These are phyloP conservation scores for Umbellularia californica DNA, from an alignment of 164 flowering plant genomes.

Conservation along the genomic window DNA sequence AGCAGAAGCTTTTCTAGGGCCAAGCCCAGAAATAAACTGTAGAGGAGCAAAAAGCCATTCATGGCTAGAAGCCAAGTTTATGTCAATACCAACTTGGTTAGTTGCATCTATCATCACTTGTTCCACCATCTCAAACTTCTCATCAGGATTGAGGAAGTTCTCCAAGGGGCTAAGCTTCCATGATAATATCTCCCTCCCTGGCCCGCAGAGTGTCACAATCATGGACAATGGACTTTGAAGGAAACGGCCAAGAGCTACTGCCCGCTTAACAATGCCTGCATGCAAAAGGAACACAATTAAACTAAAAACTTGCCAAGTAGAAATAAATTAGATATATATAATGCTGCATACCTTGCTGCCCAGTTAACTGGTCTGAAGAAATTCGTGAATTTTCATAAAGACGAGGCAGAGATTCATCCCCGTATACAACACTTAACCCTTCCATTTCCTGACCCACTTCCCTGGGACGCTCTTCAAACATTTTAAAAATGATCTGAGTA, in stretches of 20 bases:
- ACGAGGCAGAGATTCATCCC: conserved; percentile 88
- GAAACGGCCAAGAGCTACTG: conserved; percentile 94
- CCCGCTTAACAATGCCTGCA: conserved; percentile 89
- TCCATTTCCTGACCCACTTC: conserved; percentile 86
- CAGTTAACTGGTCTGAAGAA: conserved; percentile 82
- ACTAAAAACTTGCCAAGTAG: background rate
- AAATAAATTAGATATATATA: background rate
- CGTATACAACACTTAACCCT: conserved; percentile 67
- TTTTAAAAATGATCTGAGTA: conserved; percentile 71
- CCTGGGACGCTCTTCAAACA: conserved; percentile 86
- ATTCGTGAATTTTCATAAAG: conserved; percentile 85
- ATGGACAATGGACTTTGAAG: conserved; percentile 94
- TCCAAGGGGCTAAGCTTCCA: conserved; percentile 77
- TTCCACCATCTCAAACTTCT: conserved; percentile 84
- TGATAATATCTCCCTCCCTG: conserved; percentile 78
- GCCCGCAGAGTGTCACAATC: conserved; percentile 92
- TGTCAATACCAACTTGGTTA: conserved; percentile 89
- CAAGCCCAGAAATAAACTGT: conserved; percentile 90
- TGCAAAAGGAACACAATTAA: conserved; percentile 10
- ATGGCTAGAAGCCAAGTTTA: conserved; percentile 83
- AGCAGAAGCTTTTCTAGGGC: conserved; percentile 90
- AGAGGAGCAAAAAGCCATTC: conserved; percentile 94
- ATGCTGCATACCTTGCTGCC: conserved; percentile 52
- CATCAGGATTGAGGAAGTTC: conserved; percentile 81
- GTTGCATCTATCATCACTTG: conserved; percentile 92